phyloP scores from a whole-genome alignment of 2,329 filamentous ascomycete genomes.

The Pestalotiopsis sp. region DNA sequence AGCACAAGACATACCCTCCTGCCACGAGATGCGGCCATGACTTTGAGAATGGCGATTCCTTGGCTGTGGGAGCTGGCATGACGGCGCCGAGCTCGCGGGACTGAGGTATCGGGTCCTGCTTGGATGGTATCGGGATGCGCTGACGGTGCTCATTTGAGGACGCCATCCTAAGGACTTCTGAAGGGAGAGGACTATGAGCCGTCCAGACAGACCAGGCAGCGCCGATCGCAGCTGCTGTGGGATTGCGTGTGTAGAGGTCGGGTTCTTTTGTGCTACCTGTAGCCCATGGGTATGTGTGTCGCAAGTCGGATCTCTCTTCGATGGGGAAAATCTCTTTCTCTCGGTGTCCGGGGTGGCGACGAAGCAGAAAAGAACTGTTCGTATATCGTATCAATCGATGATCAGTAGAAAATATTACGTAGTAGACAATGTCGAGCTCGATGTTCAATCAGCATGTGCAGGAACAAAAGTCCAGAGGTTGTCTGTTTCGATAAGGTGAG shows the following conservation, averaged over 20 bases:
- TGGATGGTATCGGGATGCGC: conserved; percentile 1
- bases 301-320: not conserved
- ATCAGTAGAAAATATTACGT: not conserved
- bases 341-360: not conserved
- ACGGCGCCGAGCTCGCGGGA: conserved; percentile 65
- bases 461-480: not conserved
- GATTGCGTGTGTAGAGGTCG: not conserved
- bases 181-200: not conserved
- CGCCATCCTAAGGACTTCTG: not conserved
- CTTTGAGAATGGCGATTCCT: conserved; percentile 62
- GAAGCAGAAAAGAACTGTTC: not conserved
- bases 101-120: conserved; percentile 46
- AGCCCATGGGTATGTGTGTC: not conserved
- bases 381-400: not conserved
- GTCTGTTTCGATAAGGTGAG: not conserved
- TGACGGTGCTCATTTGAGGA: conserved; percentile 9
- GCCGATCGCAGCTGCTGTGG: not conserved
- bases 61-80: conserved; percentile 43
- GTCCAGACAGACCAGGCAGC: not conserved
- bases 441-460: not conserved
- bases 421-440: not conserved
- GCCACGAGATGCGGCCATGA: conserved; percentile 93
- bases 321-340: not conserved
- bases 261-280: not conserved
- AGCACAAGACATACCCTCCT: conserved; percentile 68